A percentile compares a stretch with the other conserved stretches of the same genome.
phyloP scores from a whole-genome alignment of 139 green algal genomes.

The Trebouxia sp. region DNA sequence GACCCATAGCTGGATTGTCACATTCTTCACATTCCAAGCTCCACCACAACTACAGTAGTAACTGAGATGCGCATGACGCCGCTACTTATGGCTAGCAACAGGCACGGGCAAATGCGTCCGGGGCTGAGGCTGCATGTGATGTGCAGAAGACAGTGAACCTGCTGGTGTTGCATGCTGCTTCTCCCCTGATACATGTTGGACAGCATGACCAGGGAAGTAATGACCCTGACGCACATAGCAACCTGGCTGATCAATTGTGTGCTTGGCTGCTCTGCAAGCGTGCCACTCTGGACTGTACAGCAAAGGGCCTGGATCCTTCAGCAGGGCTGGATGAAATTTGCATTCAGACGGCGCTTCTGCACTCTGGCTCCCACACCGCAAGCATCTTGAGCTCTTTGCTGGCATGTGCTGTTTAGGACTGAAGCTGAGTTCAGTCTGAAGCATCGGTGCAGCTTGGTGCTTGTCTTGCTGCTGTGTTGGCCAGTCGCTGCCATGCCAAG shows the following conservation, averaged over 20 bases:
- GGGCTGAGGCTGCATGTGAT: neutral
- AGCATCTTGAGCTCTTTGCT: neutral
- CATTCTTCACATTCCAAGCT: no score
- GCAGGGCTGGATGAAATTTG: constrained; percentile 4
- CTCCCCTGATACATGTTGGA: neutral
- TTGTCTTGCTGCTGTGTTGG: neutral
- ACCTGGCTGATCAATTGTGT: neutral
- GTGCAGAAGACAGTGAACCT: neutral
- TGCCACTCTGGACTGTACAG: constrained; percentile 27
- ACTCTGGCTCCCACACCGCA: neutral
- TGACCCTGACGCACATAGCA: constrained; percentile 11
- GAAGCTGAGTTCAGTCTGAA: neutral
- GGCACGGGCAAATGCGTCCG: neutral
- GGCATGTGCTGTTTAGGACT: neutral
- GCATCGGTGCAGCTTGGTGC: neutral
- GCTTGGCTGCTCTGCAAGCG: constrained; percentile 10
- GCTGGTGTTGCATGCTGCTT: neutral
- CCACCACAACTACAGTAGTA: no score
- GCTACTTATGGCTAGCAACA: no score
- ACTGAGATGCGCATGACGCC: no score
- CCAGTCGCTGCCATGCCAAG: neutral
- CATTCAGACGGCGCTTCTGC: neutral
- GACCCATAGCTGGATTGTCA: no score
- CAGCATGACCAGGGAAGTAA: neutral
- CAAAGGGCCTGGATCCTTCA: constrained; percentile 16